phyloP scores from a whole-genome alignment of 805 yeast species.

The Hanseniaspora jakobsenii region DNA sequence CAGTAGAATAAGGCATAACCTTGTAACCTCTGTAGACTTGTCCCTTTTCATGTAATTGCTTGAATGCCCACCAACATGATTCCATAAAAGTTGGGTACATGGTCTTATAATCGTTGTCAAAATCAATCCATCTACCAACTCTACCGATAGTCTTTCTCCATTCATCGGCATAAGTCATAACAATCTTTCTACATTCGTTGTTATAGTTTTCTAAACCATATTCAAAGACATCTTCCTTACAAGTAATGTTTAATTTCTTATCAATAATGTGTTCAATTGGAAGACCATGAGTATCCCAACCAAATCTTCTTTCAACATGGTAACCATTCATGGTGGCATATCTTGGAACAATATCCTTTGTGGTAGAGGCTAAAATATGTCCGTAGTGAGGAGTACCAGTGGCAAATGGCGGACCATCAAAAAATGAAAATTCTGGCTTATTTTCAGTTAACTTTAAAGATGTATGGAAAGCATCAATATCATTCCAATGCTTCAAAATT shows the following conservation, averaged over 20 bases:
- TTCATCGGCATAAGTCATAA: slow-evolving; percentile 90
- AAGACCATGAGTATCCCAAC: slow-evolving; percentile 99
- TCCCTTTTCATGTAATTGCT: slow-evolving; percentile 70
- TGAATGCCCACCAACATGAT: slow-evolving; percentile 98
- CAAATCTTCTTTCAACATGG: slow-evolving; percentile 92
- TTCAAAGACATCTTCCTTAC: slow-evolving; percentile 87
- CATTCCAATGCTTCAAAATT: slow-evolving; percentile 70
- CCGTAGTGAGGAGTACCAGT: slow-evolving; percentile 99
- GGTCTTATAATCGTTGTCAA: slow-evolving; percentile 96
- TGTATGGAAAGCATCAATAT: slow-evolving; percentile 86
- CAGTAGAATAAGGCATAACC: slow-evolving; percentile 99
- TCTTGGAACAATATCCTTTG: slow-evolving; percentile 93
- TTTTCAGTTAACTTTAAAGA: slow-evolving; percentile 73
- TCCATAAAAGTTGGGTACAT: slow-evolving; percentile 95
- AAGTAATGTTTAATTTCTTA: slow-evolving; percentile 85
- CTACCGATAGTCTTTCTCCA: slow-evolving; percentile 92
- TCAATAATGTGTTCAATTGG: slow-evolving; percentile 98
- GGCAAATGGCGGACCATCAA: slow-evolving; percentile 99
- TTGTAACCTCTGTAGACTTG: slow-evolving; percentile 89
- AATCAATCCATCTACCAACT: slow-evolving; percentile 98
- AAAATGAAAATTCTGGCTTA: slow-evolving; percentile 78
- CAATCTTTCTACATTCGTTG: slow-evolving; percentile 89
- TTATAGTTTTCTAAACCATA: slow-evolving; percentile 92
- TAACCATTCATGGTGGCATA: slow-evolving; percentile 96
- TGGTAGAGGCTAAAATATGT: slow-evolving; percentile 90